Evolutionary conservation across 2,329 filamentous ascomycete genomes (phyloP), one percentile per base, ranked within the genome.

Genomic region (Exophiala xenobiotica): DNA sequence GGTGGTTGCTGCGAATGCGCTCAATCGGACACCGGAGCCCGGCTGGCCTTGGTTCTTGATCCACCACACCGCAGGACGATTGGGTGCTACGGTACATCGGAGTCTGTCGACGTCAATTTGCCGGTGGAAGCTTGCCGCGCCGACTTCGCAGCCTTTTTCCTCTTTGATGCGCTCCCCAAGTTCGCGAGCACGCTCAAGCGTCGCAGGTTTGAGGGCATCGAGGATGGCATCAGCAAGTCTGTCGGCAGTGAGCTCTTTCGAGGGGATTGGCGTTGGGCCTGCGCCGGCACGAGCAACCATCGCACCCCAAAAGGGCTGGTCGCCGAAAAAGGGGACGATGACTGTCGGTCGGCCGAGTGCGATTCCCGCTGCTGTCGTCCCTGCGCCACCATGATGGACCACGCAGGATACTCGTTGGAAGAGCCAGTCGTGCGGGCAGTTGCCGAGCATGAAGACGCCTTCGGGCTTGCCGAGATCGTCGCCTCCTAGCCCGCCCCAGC

Each of bases 31-130:
- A 16, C 42, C 53, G n/a, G 31, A 8, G 8, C 26, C 20, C 19
- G 26, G 9, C 5, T 31, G 22, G 16, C 16, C 39, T 51, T 85
- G 74, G 0, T 82, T 87, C 60, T 82, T 82, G 8, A 92, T 73
- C 19, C 83, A 78, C 88, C 89, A 95, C 0, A 85, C 82, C 0
- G 90, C 89, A 1, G 81, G 77, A 24, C 82, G 77, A 46, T 78
- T 79, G 0, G 87, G 87, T 16, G 82, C 78, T n/a, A 93, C 62
- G 6, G 79, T 77, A 66, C 89, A 93, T 49, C 85, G 76, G 53
- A 92, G 64, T 11, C 73, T 74, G 54, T 87, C 79, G 3, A 83
- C 67, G 43, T 87, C 73, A 0, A 93, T 71, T 50, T 85, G 80
- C 12, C 79, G 76, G 60, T 90, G 85, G 60, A 91, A 90, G 54